A percentile compares a stretch with the other conserved stretches of the same genome.
These are phyloP conservation scores for Plasmodium berghei DNA, from an alignment of 169 alveolate species.

Conservation along the genomic window DNA sequence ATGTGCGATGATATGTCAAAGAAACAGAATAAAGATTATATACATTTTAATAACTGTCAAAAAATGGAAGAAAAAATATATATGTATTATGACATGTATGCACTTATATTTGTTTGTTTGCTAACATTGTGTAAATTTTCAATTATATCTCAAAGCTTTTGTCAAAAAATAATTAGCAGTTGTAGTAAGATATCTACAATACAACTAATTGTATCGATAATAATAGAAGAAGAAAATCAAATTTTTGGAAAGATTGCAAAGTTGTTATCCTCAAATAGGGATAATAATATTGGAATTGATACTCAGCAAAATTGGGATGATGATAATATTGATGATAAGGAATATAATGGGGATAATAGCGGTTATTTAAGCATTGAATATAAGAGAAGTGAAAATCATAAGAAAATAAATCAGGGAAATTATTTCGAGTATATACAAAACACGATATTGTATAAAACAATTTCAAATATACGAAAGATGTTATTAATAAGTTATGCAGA, in stretches of 20 bases:
- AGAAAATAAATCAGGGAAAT: background rate
- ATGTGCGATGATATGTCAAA: background rate
- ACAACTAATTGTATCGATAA: constrained; percentile 53
- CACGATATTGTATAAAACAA: constrained; percentile 33
- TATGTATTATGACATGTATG: constrained; percentile 66
- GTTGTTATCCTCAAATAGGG: background rate
- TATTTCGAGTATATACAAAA: background rate
- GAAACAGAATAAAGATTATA: constrained; percentile 2
- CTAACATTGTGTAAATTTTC: constrained; percentile 60
- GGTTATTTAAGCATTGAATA: constrained; percentile 11
- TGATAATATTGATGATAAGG: background rate
- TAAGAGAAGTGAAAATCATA: background rate
- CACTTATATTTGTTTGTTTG: constrained; percentile 58
- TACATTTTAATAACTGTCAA: background rate
- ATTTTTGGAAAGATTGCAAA: constrained; percentile 6
- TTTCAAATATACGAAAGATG: constrained; percentile 77
- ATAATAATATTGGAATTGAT: background rate
- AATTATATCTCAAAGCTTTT: constrained; percentile 58
- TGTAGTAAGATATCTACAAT: constrained; percentile 32
- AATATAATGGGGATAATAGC: constrained; percentile 1
- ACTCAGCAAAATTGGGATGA: constrained; percentile 15
- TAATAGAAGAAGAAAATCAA: constrained; percentile 42
- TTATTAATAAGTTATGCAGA: constrained; percentile 86
- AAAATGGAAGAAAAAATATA: constrained; percentile 17
- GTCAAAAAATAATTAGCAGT: constrained; percentile 20